Evolutionary conservation across 345 rosid species (phyloP), one percentile per base, ranked within the genome.

Genomic region (Gossypium thurberi): DNA sequence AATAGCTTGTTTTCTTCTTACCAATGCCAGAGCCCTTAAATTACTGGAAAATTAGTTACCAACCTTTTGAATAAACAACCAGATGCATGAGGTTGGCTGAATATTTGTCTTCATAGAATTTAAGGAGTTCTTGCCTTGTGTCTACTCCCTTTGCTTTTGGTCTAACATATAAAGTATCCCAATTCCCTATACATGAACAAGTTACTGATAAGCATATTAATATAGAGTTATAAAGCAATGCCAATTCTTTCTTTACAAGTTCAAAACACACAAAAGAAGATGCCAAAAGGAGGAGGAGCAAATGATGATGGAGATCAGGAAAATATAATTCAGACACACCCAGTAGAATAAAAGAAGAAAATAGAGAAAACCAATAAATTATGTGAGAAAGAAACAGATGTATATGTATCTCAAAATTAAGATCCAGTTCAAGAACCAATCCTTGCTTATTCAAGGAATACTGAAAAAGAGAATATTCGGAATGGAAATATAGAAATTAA

Each of bases 31-130:
- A 55, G 48, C 20, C 28, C 65, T 58, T 26, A 33, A 55, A n/a
- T 64, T n/a, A 65, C 59, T 33, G 74, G 11, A 33, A 61, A 68
- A 52, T 52, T 70, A 67, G 62, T 44, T 55, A 77, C 85, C 52
- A 76, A 90, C 97, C 98, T 83, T 90, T 92, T 75, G 89, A 81
- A 78, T 94, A 94, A 46, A 92, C 85, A 70, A 90, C 97, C 59
- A 94, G 85, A 81, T 88, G 87, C 97, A 94, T 94, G 52, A 89
- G 85, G 84, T 89, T 94, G 73, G 98, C 90, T 15, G 98, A 94
- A 86, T 94, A 94, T 67, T 92, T 74, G 68, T 90, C 92, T 48
- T 88, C 80, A 69, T 94, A 94, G 79, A 94, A 89, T 65, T 87
- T 90, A 46, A 94, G 84, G 70, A 94, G 97, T 83, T 92, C 97